Base-by-base conservation (phyloP, 257 asterid genomes). In the Solanum megistacrolobum region DNA sequence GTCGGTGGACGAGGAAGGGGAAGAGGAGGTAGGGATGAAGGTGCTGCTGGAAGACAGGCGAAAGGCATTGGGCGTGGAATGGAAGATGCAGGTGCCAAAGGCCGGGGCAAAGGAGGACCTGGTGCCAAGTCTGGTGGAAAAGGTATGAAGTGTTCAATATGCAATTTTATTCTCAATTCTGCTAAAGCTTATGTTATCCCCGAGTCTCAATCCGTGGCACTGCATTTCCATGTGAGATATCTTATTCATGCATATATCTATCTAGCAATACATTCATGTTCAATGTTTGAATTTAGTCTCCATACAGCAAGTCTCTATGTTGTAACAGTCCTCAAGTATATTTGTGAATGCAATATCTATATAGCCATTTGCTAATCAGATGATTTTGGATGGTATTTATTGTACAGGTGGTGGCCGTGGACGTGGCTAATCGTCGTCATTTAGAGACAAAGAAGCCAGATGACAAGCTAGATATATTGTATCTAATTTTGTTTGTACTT, bases 11-110 rank as follows among this genome's bases (percentile, higher is more conserved):
- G 95, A 75, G 97, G 97, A 82, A 93, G 94, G 81, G 97, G 97
- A 87, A 92, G 95, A 92, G 95, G 95, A 90, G 95, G 94, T 84
- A 91, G 94, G 97, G 94, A 93, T 74, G 94, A 92, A 32, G 83
- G 83, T 83, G 84, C 88, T 87, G 89, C 89, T 88, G 94, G 93
- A 31, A 89, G 92, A 87, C 91, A 88, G 55, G 82, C 90, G 23
- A 92, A 83, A 82, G 93, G 94, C 74, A 90, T 89, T 86, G 95
- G 95, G 48, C 93, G 93, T 88, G 96, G 94, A 16, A 68, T 91
- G 78, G 94, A 93, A 87, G 96, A 92, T 90, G 93, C 92, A 81
- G 90, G 91, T 74, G 90, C 90, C 72, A 89, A 89, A 90, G 93
- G 94, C 55, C 93, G 94, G 25, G 93, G 93, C 85, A 92, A 66